Evolutionary conservation across 176 grass and related monocot species (phyloP).

Genomic region (Carex kokanica): DNA sequence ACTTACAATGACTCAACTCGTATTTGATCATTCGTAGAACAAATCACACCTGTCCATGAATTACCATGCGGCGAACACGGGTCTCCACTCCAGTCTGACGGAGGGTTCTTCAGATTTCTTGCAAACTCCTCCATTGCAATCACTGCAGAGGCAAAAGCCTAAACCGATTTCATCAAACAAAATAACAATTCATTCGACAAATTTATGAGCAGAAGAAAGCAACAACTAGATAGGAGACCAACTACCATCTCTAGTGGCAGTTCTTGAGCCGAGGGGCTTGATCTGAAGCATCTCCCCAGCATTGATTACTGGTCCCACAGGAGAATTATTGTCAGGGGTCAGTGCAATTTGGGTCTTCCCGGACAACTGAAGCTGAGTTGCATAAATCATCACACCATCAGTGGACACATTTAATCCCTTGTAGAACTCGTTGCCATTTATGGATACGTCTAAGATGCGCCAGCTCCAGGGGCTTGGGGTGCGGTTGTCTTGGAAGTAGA

Average conservation of each 20-base stretch:
- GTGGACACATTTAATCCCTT: slow-evolving; percentile 70
- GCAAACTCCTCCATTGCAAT: slow-evolving; percentile 66
- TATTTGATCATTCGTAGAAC: slow-evolving; percentile 36
- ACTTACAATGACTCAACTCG: slow-evolving; percentile 63
- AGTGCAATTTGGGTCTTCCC: slow-evolving; percentile 58
- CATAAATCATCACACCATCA: slow-evolving; percentile 73
- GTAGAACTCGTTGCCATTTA: slow-evolving; percentile 67
- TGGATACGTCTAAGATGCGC: slow-evolving; percentile 63
- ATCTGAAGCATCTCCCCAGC: slow-evolving; percentile 87
- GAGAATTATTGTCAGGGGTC: slow-evolving; percentile 45
- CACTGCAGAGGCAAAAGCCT: slow-evolving; percentile 52
- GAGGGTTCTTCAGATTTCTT: slow-evolving; percentile 61
- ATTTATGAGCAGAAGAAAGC: neutral
- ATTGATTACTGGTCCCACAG: slow-evolving; percentile 82
- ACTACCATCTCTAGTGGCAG: slow-evolving; percentile 80
- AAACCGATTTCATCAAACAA: slow-evolving; percentile 45
- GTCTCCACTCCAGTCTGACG: slow-evolving; percentile 83
- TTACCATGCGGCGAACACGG: slow-evolving; percentile 59
- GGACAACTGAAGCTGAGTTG: slow-evolving; percentile 47
- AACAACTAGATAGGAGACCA: slow-evolving; percentile 7
- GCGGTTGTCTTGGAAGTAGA: slow-evolving; percentile 95
- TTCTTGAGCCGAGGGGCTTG: slow-evolving; percentile 57
- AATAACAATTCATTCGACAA: slow-evolving; percentile 2
- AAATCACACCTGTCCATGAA: slow-evolving; percentile 78
- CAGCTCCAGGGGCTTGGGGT: slow-evolving; percentile 79